Evolutionary conservation across 2,329 filamentous ascomycete species (phyloP).

Genomic region (Akanthomyces dipterigenus): DNA sequence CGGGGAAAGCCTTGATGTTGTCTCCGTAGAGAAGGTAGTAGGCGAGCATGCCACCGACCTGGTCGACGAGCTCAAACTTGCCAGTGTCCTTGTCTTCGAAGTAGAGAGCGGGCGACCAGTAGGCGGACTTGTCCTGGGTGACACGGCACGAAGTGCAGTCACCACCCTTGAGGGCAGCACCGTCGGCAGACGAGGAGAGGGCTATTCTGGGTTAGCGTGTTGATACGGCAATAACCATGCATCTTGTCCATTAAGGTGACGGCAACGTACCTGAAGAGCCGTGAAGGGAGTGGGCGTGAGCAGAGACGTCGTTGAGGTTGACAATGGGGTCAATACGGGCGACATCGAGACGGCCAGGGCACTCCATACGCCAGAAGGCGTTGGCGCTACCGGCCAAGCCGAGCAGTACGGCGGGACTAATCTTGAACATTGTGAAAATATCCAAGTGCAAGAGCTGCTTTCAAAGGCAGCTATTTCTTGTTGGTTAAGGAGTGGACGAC

Average conservation of each 20-base stretch:
- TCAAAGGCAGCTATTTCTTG: slow-evolving; percentile 8
- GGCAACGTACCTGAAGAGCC: slow-evolving; percentile 65
- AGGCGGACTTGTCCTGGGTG: slow-evolving; percentile 75
- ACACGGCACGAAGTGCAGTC: slow-evolving; percentile 78
- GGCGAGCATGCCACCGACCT: slow-evolving; percentile 80
- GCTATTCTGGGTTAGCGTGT: slow-evolving; percentile 35
- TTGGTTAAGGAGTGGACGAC: slow-evolving; percentile 28
- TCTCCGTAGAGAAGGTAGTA: slow-evolving; percentile 75
- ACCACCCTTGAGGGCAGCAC: slow-evolving; percentile 49
- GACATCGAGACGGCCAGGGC: slow-evolving; percentile 61
- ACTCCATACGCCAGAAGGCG: slow-evolving; percentile 90
- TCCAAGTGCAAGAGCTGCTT: slow-evolving; percentile 19
- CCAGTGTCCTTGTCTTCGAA: slow-evolving; percentile 62
- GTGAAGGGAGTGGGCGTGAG: slow-evolving; percentile 69
- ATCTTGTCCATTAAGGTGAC: background rate
- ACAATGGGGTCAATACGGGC: slow-evolving; percentile 75
- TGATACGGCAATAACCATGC: background rate
- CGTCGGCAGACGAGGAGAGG: slow-evolving; percentile 54
- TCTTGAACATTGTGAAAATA: slow-evolving; percentile 28
- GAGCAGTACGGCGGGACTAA: slow-evolving; percentile 24
- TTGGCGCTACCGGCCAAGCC: slow-evolving; percentile 35
- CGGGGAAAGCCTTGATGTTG: slow-evolving; percentile 67
- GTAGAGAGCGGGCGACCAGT: slow-evolving; percentile 77
- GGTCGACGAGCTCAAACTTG: slow-evolving; percentile 59
- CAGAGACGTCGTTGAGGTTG: slow-evolving; percentile 48